Base-by-base conservation (phyloP, 768 basidiomycete genomes). In the Mrakia blollopis region DNA sequence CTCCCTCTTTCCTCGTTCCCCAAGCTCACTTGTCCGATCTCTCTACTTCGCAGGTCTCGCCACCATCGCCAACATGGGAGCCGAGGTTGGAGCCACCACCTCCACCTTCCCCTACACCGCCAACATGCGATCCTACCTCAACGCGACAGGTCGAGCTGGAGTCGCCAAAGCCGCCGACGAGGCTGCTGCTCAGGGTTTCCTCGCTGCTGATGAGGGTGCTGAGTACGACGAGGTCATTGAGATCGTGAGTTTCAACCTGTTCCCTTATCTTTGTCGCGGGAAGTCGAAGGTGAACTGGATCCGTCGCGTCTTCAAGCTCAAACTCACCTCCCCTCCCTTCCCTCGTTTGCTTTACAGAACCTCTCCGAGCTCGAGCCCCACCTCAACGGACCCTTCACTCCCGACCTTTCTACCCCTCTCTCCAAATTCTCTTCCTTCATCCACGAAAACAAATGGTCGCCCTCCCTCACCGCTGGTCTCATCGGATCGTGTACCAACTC, bases 401-500 rank as follows among this genome's bases (percentile, higher is more conserved):
- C 97, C 14, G 97, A 99, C 85, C 85, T 98, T 62, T 91, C 95
- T 3, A 98, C 94, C 0, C 94, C 96, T 16, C 84, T 99, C 21
- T 97, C 95, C 21, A 89, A 90, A 80, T 98, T 99, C 82, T 90
- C 89, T 41, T 81, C 86, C 7, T 90, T 96, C 82, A 87, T 98
- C 28, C 86, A 89, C 82, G 88, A 90, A 79, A 91, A 93, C 83
- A 91, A 91, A 16, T 98, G 95, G 93, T 82, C 83, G 9, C 92
- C 94, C 81, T 91, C 93, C 83, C 86, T 98, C 72, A 91, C 94
- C 16, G 96, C 94, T 32, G 89, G 87, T 70, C 87, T 99, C 37
- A 99, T 99, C 81, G 97, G 97, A 32, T 97, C 94, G n/a, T 99
- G 97, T 84, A 99, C 97, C 41, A 99, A 99, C 83, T 97, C 94